These are phyloP conservation scores for Halophytophthora polymorphica DNA, from an alignment of 352 stramenopile species.

Conservation along the genomic window DNA sequence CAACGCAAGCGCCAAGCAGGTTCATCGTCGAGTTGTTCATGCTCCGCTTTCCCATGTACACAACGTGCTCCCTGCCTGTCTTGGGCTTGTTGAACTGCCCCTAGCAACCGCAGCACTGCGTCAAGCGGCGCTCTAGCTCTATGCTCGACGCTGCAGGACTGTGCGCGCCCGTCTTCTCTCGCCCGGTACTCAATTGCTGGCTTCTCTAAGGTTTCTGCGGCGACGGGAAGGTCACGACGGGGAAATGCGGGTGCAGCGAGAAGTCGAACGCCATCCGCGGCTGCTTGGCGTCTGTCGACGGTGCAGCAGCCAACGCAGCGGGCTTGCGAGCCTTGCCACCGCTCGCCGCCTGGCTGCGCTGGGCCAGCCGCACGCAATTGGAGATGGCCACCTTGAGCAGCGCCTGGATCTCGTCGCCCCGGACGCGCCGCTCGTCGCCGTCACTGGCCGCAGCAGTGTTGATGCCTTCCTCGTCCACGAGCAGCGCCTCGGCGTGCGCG, in stretches of 20 bases:
- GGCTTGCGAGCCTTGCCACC: slow-evolving; percentile 25
- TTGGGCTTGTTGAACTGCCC: no score
- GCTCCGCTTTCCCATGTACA: no score
- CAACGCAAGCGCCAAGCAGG: not conserved
- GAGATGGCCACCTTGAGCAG: slow-evolving; percentile 60
- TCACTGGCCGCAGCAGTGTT: slow-evolving; percentile 13
- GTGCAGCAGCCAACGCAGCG: slow-evolving; percentile 14
- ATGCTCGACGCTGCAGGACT: not conserved
- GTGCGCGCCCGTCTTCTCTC: not conserved
- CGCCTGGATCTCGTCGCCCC: slow-evolving; percentile 45
- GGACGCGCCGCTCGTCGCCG: slow-evolving; percentile 16
- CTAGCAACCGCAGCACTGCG: no score
- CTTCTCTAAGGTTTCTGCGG: slow-evolving; percentile 14
- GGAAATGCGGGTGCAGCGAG: slow-evolving; percentile 66
- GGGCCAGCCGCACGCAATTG: slow-evolving; percentile 59
- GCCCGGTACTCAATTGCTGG: not conserved
- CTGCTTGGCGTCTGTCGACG: slow-evolving; percentile 7
- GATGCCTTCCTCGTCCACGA: slow-evolving; percentile 34
- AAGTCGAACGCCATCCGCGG: slow-evolving; percentile 51
- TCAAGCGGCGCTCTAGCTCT: not conserved
- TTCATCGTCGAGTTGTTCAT: not conserved
- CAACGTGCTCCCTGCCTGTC: no score
- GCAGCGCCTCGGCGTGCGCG: slow-evolving; percentile 44
- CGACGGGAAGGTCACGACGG: slow-evolving; percentile 43
- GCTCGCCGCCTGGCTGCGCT: slow-evolving; percentile 34